Evolutionary conservation across 768 basidiomycete genomes (phyloP).

Genomic region (Lyophyllum decastes): DNA sequence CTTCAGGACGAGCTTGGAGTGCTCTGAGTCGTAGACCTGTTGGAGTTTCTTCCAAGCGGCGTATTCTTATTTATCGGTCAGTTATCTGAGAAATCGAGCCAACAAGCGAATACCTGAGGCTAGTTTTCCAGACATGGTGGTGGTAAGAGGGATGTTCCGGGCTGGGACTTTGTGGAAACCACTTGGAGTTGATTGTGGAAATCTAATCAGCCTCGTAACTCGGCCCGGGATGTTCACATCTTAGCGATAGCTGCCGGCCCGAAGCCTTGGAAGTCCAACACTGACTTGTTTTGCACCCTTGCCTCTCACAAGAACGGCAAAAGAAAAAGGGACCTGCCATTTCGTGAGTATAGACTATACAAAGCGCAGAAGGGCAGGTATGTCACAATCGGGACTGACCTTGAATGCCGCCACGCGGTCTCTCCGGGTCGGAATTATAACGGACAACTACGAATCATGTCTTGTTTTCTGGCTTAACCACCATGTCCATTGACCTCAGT

Average conservation of each 20-base stretch:
- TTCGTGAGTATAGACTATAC: no score
- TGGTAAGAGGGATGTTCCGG: not conserved
- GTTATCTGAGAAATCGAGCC: not conserved
- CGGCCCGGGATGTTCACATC: no score
- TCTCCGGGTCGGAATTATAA: no score
- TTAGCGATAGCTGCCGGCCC: no score
- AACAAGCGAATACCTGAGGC: constrained; percentile 48
- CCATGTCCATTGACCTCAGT: constrained; percentile 67
- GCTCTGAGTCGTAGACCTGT: constrained; percentile 72
- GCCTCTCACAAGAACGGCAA: no score
- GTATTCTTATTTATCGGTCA: constrained; percentile 62
- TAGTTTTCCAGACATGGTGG: constrained; percentile 61
- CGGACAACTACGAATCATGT: no score
- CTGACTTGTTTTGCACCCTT: no score
- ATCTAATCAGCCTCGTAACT: not conserved
- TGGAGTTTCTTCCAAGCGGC: constrained; percentile 90
- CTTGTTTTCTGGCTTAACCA: not conserved
- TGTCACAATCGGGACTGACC: no score
- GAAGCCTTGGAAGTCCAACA: no score
- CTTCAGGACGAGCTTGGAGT: constrained; percentile 77
- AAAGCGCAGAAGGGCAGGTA: no score
- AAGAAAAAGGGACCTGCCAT: no score
- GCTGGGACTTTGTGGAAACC: constrained; percentile 1
- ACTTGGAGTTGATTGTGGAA: not conserved
- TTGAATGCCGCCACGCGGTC: no score